phyloP scores from a whole-genome alignment of 768 basidiomycete species.

The Boletus huronensis region DNA sequence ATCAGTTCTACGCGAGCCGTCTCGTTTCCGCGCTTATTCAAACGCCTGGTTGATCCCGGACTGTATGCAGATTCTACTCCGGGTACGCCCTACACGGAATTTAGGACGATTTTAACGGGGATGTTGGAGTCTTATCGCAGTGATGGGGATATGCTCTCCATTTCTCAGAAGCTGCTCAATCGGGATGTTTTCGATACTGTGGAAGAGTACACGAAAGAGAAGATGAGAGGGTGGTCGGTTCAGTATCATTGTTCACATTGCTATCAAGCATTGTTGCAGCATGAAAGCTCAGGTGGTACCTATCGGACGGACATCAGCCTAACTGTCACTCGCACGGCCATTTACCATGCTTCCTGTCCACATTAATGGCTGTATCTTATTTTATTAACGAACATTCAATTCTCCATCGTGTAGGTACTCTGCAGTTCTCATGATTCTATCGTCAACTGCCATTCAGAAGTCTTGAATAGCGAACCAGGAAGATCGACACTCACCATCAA shows the following conservation, averaged over 20 bases:
- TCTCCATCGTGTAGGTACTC: not conserved
- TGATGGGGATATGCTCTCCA: slow-evolving; percentile 85
- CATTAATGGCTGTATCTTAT: slow-evolving; percentile 18
- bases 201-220: slow-evolving; percentile 54
- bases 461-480: not conserved
- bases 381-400: not conserved
- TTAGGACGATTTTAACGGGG: slow-evolving; percentile 84
- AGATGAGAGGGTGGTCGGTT: slow-evolving; percentile 60
- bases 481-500: slow-evolving; percentile 28
- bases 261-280: slow-evolving; percentile 41
- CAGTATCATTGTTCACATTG: slow-evolving; percentile 51
- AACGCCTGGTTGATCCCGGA: slow-evolving; percentile 78
- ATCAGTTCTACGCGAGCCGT: slow-evolving; percentile 72
- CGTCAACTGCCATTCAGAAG: not conserved
- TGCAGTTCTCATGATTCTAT: slow-evolving; percentile 13
- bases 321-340: slow-evolving; percentile 54
- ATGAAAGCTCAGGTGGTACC: slow-evolving; percentile 17
- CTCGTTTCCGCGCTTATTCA: slow-evolving; percentile 92
- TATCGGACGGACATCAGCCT: slow-evolving; percentile 29
- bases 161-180: slow-evolving; percentile 77
- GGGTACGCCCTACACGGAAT: slow-evolving; percentile 81
- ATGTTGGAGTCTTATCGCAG: slow-evolving; percentile 94
- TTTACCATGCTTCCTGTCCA: slow-evolving; percentile 52
- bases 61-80: slow-evolving; percentile 46
- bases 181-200: slow-evolving; percentile 79